Base-by-base conservation (phyloP, 345 rosid species). In the Arabis alpina region DNA sequence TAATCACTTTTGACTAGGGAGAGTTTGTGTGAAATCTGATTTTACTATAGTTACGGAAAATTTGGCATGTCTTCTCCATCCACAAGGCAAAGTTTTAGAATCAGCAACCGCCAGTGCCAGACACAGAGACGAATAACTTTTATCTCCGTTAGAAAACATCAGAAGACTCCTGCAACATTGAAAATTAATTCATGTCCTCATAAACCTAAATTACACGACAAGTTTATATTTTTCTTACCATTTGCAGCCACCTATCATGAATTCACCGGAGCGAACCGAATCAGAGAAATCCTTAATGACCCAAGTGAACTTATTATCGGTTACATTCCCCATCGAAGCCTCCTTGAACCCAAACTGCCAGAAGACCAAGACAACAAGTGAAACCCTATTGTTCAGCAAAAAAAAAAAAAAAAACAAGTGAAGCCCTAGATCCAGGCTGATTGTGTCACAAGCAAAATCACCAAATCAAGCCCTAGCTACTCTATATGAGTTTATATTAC, bases 11-110 rank as follows among this genome's bases (percentile, higher is more conserved):
- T 6, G 8, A 34, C 8, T 34, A 6, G 37, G 7, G 37, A 34
- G 37, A 34, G 37, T 6, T 34, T 34, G 8, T 6, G 8, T 8
- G 37, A 6, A 6, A 34, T 2, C 7, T 32, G 6, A 32, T 5
- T 32, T 32, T 32, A 89, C 77, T 50, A 92, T 79, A 19, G 88
- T 81, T 76, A 92, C 65, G 71, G 83, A 77, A 64, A 84, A 85
- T 50, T 82, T 89, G 1, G 88, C 83, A 36, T 79, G 82, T 84
- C 90, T 81, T 79, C 86, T 86, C 98, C 96, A 92, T 61, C 90
- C 93, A 70, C 79, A 77, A 1, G 90, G 84, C 81, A 89, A 61
- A 7, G 82, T 40, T 9, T 80, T 14, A 42, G 87, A 81, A 72
- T 84, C 89, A 0, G 90, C 88, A 69, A 86, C 96, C 69, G 82